Evolutionary conservation across 2,329 filamentous ascomycete species (phyloP).

Genomic region (Epichloe amarillans): DNA sequence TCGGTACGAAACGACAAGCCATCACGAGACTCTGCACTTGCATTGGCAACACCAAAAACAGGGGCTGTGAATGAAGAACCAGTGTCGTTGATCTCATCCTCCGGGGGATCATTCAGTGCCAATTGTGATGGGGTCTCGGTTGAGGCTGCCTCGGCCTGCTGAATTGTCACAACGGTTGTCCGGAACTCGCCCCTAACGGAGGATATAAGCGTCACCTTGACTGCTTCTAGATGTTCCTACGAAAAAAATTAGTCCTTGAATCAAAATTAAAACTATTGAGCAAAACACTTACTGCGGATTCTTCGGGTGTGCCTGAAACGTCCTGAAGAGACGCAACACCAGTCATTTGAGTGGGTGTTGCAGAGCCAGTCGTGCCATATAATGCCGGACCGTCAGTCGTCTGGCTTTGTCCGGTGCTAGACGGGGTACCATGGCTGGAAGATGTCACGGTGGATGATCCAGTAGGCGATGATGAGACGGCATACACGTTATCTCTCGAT

Average conservation of each 20-base stretch:
- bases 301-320: background rate
- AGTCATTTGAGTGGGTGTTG: background rate
- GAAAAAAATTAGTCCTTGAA: background rate
- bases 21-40: background rate
- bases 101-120: background rate
- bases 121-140: background rate
- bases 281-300: background rate
- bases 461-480: background rate
- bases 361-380: background rate
- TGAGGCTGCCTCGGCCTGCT: background rate
- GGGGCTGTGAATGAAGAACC: background rate
- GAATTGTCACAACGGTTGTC: constrained; percentile 9
- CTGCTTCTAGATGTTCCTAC: background rate
- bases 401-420: background rate
- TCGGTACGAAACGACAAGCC: background rate
- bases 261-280: background rate
- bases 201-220: constrained; percentile 13
- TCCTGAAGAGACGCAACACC: background rate
- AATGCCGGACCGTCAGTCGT: background rate
- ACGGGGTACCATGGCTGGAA: background rate
- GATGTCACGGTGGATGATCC: background rate
- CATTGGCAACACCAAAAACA: background rate
- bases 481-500: background rate
- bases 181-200: constrained; percentile 10
- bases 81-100: background rate